Evolutionary conservation across 1,139 yeast genomes (phyloP).

Genomic region (Blastobotrys persicus): DNA sequence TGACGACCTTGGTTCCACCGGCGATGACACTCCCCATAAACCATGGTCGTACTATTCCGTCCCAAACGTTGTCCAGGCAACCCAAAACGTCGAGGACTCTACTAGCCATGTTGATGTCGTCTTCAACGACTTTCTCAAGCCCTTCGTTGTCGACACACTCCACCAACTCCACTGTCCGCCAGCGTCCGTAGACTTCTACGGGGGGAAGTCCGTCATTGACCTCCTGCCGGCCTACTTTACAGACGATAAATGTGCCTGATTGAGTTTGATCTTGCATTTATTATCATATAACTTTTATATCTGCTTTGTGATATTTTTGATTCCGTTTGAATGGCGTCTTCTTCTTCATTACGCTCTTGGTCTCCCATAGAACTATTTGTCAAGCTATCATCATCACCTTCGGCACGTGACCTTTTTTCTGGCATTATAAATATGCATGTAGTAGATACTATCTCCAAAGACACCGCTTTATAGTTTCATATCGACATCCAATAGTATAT

Average conservation of each 20-base stretch:
- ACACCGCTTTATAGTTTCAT: no score
- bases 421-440: no score
- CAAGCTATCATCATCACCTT: no score
- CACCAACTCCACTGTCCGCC: slow-evolving; percentile 23
- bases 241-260: not conserved
- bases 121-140: slow-evolving; percentile 71
- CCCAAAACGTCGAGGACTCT: slow-evolving; percentile 32
- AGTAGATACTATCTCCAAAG: no score
- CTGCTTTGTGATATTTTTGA: no score
- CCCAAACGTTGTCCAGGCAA: slow-evolving; percentile 73
- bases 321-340: no score
- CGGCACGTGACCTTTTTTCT: no score
- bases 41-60: slow-evolving; percentile 57
- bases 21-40: slow-evolving; percentile 84
- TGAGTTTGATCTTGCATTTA: no score
- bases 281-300: no score
- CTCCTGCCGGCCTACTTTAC: slow-evolving; percentile 37
- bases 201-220: slow-evolving; percentile 52
- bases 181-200: slow-evolving; percentile 43
- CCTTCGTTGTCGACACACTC: slow-evolving; percentile 61
- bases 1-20: slow-evolving; percentile 80
- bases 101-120: slow-evolving; percentile 60
- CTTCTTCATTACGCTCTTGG: no score
- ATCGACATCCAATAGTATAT: no score
- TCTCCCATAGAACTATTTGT: no score